Base-by-base conservation (phyloP, 345 rosid species). In the Viola odorata region DNA sequence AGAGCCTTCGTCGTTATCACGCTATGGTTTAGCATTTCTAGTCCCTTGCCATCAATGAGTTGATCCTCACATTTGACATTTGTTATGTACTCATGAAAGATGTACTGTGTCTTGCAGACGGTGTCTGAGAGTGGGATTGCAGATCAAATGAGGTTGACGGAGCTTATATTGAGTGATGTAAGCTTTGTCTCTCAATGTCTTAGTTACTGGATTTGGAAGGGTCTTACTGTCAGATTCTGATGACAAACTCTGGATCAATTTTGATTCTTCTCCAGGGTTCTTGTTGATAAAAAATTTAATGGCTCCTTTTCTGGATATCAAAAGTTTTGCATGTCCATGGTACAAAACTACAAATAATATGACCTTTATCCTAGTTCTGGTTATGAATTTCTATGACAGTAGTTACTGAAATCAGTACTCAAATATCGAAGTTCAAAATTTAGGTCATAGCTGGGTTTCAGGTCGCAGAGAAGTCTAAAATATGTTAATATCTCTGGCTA, bases 121-220 rank as follows among this genome's bases (percentile, higher is more conserved):
- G 78, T 95, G 70, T 80, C 83, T 50, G 97, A 95, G 71, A 81
- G 91, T 75, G 88, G 95, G 70, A 74, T 91, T 78, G 82, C 89
- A n/a, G 96, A 91, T 82, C 97, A 95, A 73, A 88, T 84, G 73
- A 85, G 87, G 61, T 73, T 95, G 80, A 78, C 82, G 12, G 99
- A 95, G 61, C 82, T 80, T 66, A 64, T 92, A 52, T 53, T 87
- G 72, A 83, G 77, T 62, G 95, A 90, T 80, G 99, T 94, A 86
- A 74, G 87, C 63, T 72, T 66, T 66, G 39, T 57, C 12, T 15
- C 37, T 16, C 44, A 8, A 39, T 71, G 10, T 36, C 47, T 58
- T 45, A 50, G 4, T 57, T 37, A 37, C 36, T 49, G 40, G 17
- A 13, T 48, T 17, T 23, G 32, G 32, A 23, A 23, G 32, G 32